These are phyloP conservation scores for Ananas comosus DNA, from an alignment of 176 grass and related monocot species.

Conservation along the genomic window DNA sequence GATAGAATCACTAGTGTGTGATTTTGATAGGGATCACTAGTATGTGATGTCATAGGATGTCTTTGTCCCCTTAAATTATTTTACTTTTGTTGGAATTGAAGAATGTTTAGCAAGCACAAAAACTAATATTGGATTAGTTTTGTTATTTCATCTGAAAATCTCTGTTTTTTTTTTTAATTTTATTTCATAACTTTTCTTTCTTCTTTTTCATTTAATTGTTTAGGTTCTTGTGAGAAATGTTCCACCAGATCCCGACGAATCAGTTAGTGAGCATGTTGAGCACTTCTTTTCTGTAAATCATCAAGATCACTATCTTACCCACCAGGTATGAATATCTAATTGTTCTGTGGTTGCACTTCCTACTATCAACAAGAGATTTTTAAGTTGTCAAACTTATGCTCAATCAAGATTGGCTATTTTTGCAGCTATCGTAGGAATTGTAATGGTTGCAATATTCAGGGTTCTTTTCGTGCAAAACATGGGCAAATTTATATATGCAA, in stretches of 20 bases:
- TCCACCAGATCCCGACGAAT: conserved; percentile 77
- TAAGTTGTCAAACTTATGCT: too few relatives aligned
- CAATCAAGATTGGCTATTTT: too few relatives aligned
- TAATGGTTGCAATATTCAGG: too few relatives aligned
- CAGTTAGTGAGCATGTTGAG: conserved; percentile 93
- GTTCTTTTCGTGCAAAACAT: background rate
- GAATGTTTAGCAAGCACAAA: too few relatives aligned
- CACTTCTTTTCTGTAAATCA: conserved; percentile 99
- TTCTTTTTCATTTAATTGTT: conserved; percentile 3
- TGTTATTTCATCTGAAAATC: background rate
- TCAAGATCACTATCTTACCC: conserved; percentile 79
- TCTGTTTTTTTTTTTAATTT: background rate
- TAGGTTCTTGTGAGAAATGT: conserved; percentile 95
- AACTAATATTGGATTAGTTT: background rate
- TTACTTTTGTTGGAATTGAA: too few relatives aligned
- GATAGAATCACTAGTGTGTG: too few relatives aligned
- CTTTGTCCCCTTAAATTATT: too few relatives aligned
- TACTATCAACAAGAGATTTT: too few relatives aligned
- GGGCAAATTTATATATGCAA: too few relatives aligned
- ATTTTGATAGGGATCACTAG: too few relatives aligned
- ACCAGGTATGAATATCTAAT: conserved; percentile 44
- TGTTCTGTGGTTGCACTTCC: conserved; percentile 14
- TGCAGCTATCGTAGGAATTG: too few relatives aligned
- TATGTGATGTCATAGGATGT: too few relatives aligned
- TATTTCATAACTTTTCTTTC: background rate